Conservation (phyloP, 2,329 filamentous ascomycete genomes). For the Emmonsiellopsis sp. region DNA sequence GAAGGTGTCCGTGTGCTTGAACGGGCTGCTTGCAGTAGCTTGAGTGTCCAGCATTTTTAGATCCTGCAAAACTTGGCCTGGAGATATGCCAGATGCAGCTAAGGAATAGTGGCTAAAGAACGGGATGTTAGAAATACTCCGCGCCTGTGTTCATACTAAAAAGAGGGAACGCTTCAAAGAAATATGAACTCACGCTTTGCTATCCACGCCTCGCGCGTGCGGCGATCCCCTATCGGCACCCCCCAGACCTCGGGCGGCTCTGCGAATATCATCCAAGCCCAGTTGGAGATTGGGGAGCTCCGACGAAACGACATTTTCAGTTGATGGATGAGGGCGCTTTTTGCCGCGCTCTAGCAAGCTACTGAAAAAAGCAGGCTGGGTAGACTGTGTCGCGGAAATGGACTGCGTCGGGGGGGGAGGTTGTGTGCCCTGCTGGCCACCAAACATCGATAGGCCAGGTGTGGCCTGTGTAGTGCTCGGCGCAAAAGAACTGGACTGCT, state of each 20-base stretch:
- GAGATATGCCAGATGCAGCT: conserved; percentile 85
- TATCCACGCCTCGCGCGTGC: conserved; percentile 34
- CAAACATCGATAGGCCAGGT: conserved; percentile 18
- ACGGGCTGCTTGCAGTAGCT: conserved; percentile 37
- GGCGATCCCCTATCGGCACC: conserved; percentile 50
- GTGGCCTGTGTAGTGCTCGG: conserved; percentile 11
- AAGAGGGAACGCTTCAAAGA: not conserved
- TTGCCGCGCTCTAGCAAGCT: conserved; percentile 54
- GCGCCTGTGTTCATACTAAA: not conserved
- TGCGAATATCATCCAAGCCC: conserved; percentile 75
- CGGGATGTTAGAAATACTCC: not conserved
- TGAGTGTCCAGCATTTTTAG: conserved; percentile 70
- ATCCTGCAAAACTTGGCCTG: conserved; percentile 74
- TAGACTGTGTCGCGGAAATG: conserved; percentile 20
- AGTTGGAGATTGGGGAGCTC: conserved; percentile 85
- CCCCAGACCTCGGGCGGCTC: conserved; percentile 67
- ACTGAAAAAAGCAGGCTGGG: conserved; percentile 54
- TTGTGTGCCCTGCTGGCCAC: conserved; percentile 12
- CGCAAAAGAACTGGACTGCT: conserved; percentile 3
- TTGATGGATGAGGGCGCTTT: conserved; percentile 57
- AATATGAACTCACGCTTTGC: conserved; percentile 42
- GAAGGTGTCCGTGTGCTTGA: conserved; percentile 31
- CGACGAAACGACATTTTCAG: conserved; percentile 44
- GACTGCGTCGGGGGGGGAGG: conserved; percentile 15
- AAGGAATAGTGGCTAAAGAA: conserved; percentile 71